Evolutionary conservation across 2,329 filamentous ascomycete species (phyloP), one percentile per base, ranked within the genome.

Genomic region (Xylariales sp.): DNA sequence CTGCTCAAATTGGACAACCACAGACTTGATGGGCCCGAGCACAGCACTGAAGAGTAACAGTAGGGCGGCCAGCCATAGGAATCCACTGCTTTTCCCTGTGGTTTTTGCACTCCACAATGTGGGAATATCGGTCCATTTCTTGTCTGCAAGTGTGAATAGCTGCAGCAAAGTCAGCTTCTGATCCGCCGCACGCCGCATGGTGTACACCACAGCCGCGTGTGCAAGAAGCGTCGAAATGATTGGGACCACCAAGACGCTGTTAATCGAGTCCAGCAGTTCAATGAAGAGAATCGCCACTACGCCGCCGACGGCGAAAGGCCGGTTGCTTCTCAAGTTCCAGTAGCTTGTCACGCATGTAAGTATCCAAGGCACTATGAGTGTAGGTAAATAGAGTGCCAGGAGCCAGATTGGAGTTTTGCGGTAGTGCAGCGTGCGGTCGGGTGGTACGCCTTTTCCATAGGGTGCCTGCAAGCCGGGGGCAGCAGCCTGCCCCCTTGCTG

Each of bases 111-210:
- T 38, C 38, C 29, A 46, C 23, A 46, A 36, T 7, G 40, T 20
- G 16, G 13, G 16, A 13, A 37, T 30, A 33, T 47, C 42, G 11
- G 40, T 41, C 48, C 49, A 50, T 7, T 30, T 31, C 15, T 41
- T 44, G 15, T 53, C 50, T 5, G 49, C 49, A 4, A 53, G 49
- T 12, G 42, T 41, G 27, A 50, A 52, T 6, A 52, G 38, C 30
- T 52, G 49, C n/a, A 41, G 38, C 11, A 43, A 29, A 14, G 29
- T 46, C 21, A 50, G 39, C 20, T 37, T 39, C 35, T 52, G 44
- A 28, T 35, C 35, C 2, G 21, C 27, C 5, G 33, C 27, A 4
- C 42, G 41, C 13, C 50, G 45, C 42, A 46, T 46, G 10, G 43
- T 40, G 37, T 45, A 44, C 13, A 48, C 41, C 17, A 51, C 41